phyloP scores from a whole-genome alignment of 257 asterid genomes.

The Catharanthus roseus region DNA sequence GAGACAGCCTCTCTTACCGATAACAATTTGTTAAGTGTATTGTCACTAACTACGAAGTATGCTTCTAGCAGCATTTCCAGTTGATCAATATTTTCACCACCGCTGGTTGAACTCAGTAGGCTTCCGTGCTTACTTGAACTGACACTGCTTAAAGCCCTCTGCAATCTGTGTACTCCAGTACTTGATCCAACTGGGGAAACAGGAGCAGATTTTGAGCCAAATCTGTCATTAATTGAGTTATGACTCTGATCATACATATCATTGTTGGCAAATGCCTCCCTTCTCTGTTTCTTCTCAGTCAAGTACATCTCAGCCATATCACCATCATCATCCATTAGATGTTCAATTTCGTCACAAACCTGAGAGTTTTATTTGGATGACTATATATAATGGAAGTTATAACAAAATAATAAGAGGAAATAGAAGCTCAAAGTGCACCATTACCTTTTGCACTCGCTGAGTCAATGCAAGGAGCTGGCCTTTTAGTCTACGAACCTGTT shows the following conservation, averaged over 20 bases:
- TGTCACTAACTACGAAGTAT: conserved; percentile 78
- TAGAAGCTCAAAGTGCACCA: conserved; percentile 2
- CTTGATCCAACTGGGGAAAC: conserved; percentile 73
- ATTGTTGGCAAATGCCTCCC: conserved; percentile 41
- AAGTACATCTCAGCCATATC: conserved; percentile 99
- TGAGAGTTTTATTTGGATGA: conserved; percentile 24
- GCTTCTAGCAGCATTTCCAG: conserved; percentile 99
- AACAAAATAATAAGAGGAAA: conserved; percentile 8
- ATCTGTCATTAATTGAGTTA: conserved; percentile 28
- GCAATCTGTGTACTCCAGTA: conserved; percentile 50
- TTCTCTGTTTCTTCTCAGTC: conserved; percentile 87
- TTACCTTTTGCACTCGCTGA: conserved; percentile 94
- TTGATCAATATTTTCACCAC: conserved; percentile 79
- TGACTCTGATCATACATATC: conserved; percentile 45
- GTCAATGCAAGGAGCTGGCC: conserved; percentile 93
- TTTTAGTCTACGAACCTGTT: conserved; percentile 94
- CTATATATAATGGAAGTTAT: conserved; percentile 7
- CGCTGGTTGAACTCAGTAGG: conserved; percentile 59
- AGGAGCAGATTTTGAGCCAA: conserved; percentile 62
- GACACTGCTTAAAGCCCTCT: conserved; percentile 80
- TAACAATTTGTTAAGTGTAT: conserved; percentile 76
- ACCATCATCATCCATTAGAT: conserved; percentile 96
- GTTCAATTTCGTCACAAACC: conserved; percentile 97
- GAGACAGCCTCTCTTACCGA: conserved; percentile 48
- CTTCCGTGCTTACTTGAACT: conserved; percentile 78